Evolutionary conservation across 768 basidiomycete species (phyloP).

Genomic region (Boletus subparvulus): DNA sequence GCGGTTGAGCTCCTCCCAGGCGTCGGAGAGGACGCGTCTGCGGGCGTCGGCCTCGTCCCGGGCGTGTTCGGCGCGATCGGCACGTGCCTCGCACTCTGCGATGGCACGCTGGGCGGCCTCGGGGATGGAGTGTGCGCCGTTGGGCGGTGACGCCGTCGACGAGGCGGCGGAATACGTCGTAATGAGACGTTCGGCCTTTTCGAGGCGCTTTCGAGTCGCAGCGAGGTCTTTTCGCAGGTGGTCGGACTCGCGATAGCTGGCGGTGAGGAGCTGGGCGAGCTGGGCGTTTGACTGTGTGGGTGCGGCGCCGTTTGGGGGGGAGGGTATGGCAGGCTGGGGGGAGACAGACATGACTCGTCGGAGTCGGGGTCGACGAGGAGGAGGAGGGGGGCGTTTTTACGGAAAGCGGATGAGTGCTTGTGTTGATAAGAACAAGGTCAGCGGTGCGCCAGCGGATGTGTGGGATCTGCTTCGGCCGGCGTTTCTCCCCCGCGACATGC

Average conservation of each 20-base stretch:
- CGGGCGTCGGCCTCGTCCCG: conserved; percentile 57
- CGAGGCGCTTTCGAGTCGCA: conserved; percentile 42
- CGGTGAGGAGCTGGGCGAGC: conserved; percentile 57
- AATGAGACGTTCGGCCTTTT: conserved; percentile 52
- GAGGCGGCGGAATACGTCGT: conserved; percentile 23
- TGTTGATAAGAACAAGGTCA: conserved; percentile 19
- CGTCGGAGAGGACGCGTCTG: conserved; percentile 42
- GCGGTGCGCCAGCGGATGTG: conserved; percentile 21
- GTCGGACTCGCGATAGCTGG: conserved; percentile 54
- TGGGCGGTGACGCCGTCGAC: not conserved
- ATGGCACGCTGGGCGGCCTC: conserved; percentile 39
- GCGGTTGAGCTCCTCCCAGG: conserved; percentile 51
- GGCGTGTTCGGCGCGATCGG: conserved; percentile 48
- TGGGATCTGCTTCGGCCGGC: conserved; percentile 24
- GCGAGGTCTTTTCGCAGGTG: conserved; percentile 50
- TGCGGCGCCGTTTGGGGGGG: conserved; percentile 18
- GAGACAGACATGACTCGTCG: conserved; percentile 19
- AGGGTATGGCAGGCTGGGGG: conserved; percentile 12
- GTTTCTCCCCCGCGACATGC: conserved; percentile 29
- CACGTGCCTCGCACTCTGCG: conserved; percentile 49
- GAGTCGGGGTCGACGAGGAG: not conserved
- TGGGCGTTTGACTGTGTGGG: conserved; percentile 42
- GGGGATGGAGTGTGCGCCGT: conserved; percentile 17
- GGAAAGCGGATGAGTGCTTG: too few species aligned
- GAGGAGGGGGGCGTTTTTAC: not conserved